Conservation (phyloP, 2,329 filamentous ascomycete species). For the Zarea fungicola region DNA sequence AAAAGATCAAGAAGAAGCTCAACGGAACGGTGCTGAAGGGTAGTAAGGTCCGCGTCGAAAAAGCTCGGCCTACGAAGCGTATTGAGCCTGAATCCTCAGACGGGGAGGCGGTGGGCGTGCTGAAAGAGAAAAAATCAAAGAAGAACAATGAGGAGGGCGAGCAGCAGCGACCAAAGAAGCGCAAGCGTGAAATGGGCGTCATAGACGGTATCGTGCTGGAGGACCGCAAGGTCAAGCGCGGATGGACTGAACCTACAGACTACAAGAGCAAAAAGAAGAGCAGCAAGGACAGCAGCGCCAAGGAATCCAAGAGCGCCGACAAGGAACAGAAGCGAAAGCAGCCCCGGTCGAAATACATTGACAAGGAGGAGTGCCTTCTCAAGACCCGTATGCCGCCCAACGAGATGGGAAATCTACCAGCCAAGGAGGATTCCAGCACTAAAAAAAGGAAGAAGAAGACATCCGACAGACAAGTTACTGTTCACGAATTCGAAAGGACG, state of each 20-base stretch:
- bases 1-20: slow-evolving; percentile 87
- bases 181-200: slow-evolving; percentile 47
- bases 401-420: slow-evolving; percentile 36
- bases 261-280: slow-evolving; percentile 43
- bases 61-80: slow-evolving; percentile 54
- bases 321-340: slow-evolving; percentile 54
- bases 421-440: slow-evolving; percentile 39
- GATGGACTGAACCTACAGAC: slow-evolving; percentile 70
- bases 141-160: slow-evolving; percentile 23
- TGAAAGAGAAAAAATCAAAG: slow-evolving; percentile 23
- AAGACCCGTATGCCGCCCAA: slow-evolving; percentile 65
- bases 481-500: slow-evolving; percentile 89
- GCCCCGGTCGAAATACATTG: slow-evolving; percentile 72
- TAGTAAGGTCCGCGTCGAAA: slow-evolving; percentile 76
- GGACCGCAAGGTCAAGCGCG: slow-evolving; percentile 77
- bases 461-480: slow-evolving; percentile 50
- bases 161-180: slow-evolving; percentile 34
- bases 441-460: slow-evolving; percentile 57
- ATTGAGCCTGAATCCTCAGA: slow-evolving; percentile 28
- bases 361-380: slow-evolving; percentile 76
- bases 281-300: slow-evolving; percentile 29
- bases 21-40: slow-evolving; percentile 83
- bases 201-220: slow-evolving; percentile 65
- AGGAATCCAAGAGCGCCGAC: slow-evolving; percentile 42
- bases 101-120: too few species aligned